Evolutionary conservation across 192 early-diverging fungal species (phyloP).

Genomic region (Coemansia sp.): DNA sequence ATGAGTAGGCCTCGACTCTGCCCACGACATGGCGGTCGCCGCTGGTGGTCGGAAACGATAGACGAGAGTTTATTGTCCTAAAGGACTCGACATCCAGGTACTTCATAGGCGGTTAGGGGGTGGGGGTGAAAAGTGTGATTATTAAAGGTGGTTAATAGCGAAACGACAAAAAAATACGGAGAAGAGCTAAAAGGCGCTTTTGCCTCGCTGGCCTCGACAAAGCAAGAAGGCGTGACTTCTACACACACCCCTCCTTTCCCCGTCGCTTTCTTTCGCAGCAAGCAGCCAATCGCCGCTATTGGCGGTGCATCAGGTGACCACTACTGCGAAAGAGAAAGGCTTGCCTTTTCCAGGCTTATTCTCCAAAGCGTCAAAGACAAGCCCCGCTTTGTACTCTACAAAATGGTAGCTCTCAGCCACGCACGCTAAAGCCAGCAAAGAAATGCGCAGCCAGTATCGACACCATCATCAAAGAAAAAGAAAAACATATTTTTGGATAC

Average conservation of each 20-base stretch:
- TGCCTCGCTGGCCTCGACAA: too few species aligned
- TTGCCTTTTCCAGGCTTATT: not conserved
- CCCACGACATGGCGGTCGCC: conserved; percentile 82
- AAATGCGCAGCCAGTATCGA: too few species aligned
- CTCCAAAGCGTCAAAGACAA: not conserved
- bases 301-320: conserved; percentile 1
- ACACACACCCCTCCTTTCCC: too few species aligned
- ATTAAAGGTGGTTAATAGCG: too few species aligned
- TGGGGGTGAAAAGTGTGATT: not conserved
- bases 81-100: conserved; percentile 83
- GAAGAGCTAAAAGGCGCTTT: too few species aligned
- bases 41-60: conserved; percentile 79
- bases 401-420: too few species aligned
- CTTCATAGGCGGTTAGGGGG: conserved; percentile 66
- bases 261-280: too few species aligned
- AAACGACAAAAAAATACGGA: too few species aligned
- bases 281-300: not conserved
- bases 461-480: not conserved
- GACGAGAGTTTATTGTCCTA: conserved; percentile 82
- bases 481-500: too few species aligned
- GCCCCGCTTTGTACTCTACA: too few species aligned
- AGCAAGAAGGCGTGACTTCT: too few species aligned
- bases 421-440: too few species aligned
- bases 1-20: conserved; percentile 92
- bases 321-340: not conserved